Evolutionary conservation across 2,329 filamentous ascomycete species (phyloP), one percentile per base, ranked within the genome.

Genomic region (Phoma sp.): DNA sequence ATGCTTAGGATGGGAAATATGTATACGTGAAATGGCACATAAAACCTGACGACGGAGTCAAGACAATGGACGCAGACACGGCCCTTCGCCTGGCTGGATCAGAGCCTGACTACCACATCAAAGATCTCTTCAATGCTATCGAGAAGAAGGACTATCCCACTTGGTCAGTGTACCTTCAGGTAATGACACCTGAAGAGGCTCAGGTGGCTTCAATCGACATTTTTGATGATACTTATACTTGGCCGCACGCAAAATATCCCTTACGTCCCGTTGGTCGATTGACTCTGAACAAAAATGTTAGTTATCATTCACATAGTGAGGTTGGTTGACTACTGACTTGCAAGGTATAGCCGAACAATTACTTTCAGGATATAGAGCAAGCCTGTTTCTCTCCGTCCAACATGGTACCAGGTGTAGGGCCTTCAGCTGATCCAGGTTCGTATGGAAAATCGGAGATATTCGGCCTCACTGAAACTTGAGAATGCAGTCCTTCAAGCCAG

Each of bases 361-460:
- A 89, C 76, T 89, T 89, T 65, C 80, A 83, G 39, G 87, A 91
- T 66, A 83, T 88, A 39, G 87, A 90, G 70, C 86, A 90, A 73
- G 82, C 84, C 0, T 84, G 85, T 0, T 90, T 90, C 65, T 85
- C 84, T 0, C 87, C 87, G 0, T 83, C 83, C 0, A 85, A 83
- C 55, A 76, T 90, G 68, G 84, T 88, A 0, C 86, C 86, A 0
- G 87, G 87, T 1, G 79, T 87, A 39, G 85, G 82, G 46, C 81
- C 85, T 0, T 84, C 83, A 0, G 83, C 84, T 6, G 87, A 90
- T n/a, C n/a, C n/a, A n/a, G n/a, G n/a, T n/a, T n/a, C n/a, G n/a
- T n/a, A n/a, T n/a, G n/a, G n/a, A n/a, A n/a, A n/a, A n/a, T n/a
- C n/a, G n/a, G n/a, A n/a, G n/a, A n/a, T n/a, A n/a, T n/a, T n/a